Percentiles rank a stretch among this genome's conserved stretches.
Evolutionary conservation across 306 rosid genomes (phyloP).

Genomic region (Bauhinia variegata): DNA sequence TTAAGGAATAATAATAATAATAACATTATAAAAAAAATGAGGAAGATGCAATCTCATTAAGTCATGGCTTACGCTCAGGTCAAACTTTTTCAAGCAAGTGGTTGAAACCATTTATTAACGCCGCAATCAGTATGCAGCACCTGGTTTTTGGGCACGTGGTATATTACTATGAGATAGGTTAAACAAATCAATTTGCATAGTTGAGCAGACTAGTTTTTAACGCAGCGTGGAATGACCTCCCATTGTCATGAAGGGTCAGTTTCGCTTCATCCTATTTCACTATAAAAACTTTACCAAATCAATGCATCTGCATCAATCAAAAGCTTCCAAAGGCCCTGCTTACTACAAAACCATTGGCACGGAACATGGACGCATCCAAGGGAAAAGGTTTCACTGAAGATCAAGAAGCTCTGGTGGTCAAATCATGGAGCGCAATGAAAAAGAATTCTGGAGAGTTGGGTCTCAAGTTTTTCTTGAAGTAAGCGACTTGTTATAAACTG

Average conservation of each 20-base stretch:
- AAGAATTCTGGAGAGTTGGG: slow-evolving; percentile 64
- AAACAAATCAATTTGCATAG: too few relatives aligned
- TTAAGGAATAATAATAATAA: too few relatives aligned
- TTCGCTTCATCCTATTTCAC: slow-evolving; percentile 14
- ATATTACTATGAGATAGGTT: too few relatives aligned
- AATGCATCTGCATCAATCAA: slow-evolving; percentile 8
- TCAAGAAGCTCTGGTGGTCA: slow-evolving; percentile 74
- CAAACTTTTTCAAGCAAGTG: too few relatives aligned
- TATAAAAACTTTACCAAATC: slow-evolving; percentile 30
- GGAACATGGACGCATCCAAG: slow-evolving; percentile 41
- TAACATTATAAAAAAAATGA: too few relatives aligned
- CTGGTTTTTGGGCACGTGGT: slow-evolving; percentile 32
- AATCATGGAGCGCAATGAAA: slow-evolving; percentile 78
- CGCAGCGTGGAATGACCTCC: slow-evolving; percentile 38
- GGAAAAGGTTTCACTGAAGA: slow-evolving; percentile 65
- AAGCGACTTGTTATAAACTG: too few relatives aligned
- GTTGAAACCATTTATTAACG: too few relatives aligned
- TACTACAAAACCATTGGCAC: slow-evolving; percentile 9
- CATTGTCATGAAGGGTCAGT: slow-evolving; percentile 39
- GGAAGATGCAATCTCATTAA: not conserved
- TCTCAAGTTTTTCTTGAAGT: slow-evolving; percentile 80
- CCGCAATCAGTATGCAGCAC: slow-evolving; percentile 24
- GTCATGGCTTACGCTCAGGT: slow-evolving; percentile 29
- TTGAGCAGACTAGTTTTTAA: not conserved
- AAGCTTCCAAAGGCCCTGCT: slow-evolving; percentile 8